These are phyloP conservation scores for Starmera amethionina DNA, from an alignment of 805 yeast species.

Conservation along the genomic window DNA sequence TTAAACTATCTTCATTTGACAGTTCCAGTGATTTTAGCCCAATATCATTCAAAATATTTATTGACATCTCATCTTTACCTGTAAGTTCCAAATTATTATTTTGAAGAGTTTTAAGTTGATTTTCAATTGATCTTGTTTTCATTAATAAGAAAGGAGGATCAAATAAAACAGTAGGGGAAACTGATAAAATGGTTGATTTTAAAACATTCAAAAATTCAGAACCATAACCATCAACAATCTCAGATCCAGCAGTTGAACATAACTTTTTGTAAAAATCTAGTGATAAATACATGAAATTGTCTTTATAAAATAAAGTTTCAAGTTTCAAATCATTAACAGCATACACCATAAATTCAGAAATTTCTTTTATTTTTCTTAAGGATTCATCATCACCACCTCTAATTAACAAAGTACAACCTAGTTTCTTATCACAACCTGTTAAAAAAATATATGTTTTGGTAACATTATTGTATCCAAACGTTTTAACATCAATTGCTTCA, in stretches of 20 bases:
- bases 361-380: conserved; percentile 61
- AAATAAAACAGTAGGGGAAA: conserved; percentile 78
- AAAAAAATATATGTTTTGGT: conserved; percentile 71
- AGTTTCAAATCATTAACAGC: conserved; percentile 70
- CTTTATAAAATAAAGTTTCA: conserved; percentile 67
- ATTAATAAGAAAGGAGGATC: conserved; percentile 55
- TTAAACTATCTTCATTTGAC: conserved; percentile 19
- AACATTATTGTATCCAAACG: conserved; percentile 44
- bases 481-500: conserved; percentile 56
- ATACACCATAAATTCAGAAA: conserved; percentile 71
- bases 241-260: conserved; percentile 7
- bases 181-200: conserved; percentile 50
- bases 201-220: conserved; percentile 29
- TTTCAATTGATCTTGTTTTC: conserved; percentile 45
- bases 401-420: conserved; percentile 82
- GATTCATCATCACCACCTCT: conserved; percentile 64
- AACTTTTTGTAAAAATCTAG: conserved; percentile 23
- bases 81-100: conserved; percentile 14
- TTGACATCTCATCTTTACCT: conserved; percentile 10
- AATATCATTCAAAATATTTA: conserved; percentile 19
- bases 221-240: conserved; percentile 21
- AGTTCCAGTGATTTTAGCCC: conserved; percentile 5
- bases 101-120: conserved; percentile 18
- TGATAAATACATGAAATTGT: conserved; percentile 49
- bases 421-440: conserved; percentile 59